These are phyloP conservation scores for Aspergillus pseudonomiae DNA, from an alignment of 2,329 filamentous ascomycete species.

Conservation along the genomic window DNA sequence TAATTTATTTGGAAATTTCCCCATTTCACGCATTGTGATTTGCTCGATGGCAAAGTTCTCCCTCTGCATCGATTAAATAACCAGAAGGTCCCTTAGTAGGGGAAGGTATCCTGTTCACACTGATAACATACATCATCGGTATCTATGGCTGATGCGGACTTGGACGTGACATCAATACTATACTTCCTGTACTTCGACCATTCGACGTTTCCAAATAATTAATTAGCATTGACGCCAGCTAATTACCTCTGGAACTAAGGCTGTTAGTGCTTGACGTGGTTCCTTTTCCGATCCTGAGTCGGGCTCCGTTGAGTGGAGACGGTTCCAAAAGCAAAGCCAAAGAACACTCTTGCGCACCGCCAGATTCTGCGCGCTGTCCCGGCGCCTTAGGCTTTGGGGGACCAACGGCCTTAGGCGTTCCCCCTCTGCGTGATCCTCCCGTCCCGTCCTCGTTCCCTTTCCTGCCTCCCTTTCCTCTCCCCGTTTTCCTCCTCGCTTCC, in stretches of 20 bases:
- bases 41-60: background rate
- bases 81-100: background rate
- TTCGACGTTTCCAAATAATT: background rate
- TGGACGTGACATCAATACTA: too few relatives aligned
- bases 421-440: slow-evolving; percentile 8
- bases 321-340: slow-evolving; percentile 4
- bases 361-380: slow-evolving; percentile 1
- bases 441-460: slow-evolving; percentile 12
- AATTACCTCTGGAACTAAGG: slow-evolving; percentile 6
- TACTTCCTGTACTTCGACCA: background rate
- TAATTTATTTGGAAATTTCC: slow-evolving; percentile 4
- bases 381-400: slow-evolving; percentile 3
- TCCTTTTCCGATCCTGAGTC: background rate
- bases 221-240: background rate
- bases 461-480: slow-evolving; percentile 15
- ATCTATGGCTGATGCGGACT: background rate
- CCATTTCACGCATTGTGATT: slow-evolving; percentile 2
- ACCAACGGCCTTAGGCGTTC: slow-evolving; percentile 6
- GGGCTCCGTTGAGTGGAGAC: slow-evolving; percentile 6
- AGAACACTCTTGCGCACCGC: slow-evolving; percentile 3
- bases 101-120: background rate
- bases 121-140: background rate
- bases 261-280: slow-evolving; percentile 7
- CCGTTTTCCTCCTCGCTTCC: slow-evolving; percentile 21
- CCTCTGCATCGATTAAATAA: background rate